Base-by-base conservation (phyloP, 2,329 filamentous ascomycete genomes). In the Talaromyces atroroseus region DNA sequence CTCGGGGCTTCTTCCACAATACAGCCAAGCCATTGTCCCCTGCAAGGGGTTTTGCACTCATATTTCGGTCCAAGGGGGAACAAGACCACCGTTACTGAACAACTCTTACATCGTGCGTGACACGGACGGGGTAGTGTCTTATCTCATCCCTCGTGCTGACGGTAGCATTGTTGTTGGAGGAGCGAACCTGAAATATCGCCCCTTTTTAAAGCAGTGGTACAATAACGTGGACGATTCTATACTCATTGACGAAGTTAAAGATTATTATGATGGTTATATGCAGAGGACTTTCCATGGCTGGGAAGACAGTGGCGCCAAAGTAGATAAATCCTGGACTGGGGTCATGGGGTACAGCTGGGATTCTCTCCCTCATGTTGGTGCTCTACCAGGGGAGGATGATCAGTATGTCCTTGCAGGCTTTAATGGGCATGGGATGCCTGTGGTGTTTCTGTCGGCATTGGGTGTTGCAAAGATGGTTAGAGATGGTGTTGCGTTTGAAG, bases 21-120 rank as follows among this genome's bases (percentile, higher is more conserved):
- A 92, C 63, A 77, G 81, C 8, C 82, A 85, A 61, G 78, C 91
- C 8, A 87, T 95, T 60, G 82, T 92, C 2, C 92, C 92, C 0
- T 85, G 88, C 2, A 79, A 88, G 23, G 90, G 89, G 1, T 65
- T 70, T 29, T 73, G 71, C 58, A 64, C 68, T 51, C 68, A 68
- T 5, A 68, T 74, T 16, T 57, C 65, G 6, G 61, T 64, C 3
- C 65, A 68, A 1, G 54, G 61, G 2, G 59, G 46, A 48, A 60
- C 68, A 52, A 49, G 52, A 12, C 48, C 62, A 47, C 64, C 69
- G 52, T 60, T 66, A 23, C 59, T 70, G 61, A 66, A 71, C 1
- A 75, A 71, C 2, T 84, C 83, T 1, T 87, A 85, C 63, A 84
- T 78, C 20, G 84, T 88, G 61, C 80, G 86, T 24, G 84, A 83